Evolutionary conservation across 768 basidiomycete genomes (phyloP), one percentile per base, ranked within the genome.

Genomic region (Tephrocybe rancida): DNA sequence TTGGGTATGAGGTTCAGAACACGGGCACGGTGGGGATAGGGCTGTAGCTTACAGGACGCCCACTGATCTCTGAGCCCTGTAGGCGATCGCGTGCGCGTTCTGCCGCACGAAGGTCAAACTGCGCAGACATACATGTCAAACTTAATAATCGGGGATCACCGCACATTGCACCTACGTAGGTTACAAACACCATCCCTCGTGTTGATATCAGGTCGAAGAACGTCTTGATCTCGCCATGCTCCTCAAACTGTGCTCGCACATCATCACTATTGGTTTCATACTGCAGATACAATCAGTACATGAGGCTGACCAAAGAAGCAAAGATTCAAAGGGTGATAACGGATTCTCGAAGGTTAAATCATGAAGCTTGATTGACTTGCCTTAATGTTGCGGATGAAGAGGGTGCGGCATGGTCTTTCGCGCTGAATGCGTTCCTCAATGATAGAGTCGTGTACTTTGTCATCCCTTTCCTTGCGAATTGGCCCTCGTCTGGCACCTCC

Each of bases 161-260:
- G 52, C 41, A 50, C 7, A 32, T 21, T 32, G 41, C 44, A 84
- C 96, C 83, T 74, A 98, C 97, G 69, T 92, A 99, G 44, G 96
- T 99, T 41, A 98, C 90, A 70, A 99, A 99, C 13, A 98, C 90
- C 92, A 99, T 97, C n/a, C 97, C 97, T 55, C 97, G 82, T 10
- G 90, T 95, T 44, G 85, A 82, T 57, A 98, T 91, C 18, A 98
- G 77, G 71, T 99, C 97, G 70, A 98, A 98, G 69, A 95, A 98
- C 1, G 92, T 95, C 73, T 94, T 95, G 75, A 98, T 92, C 64
- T 94, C 92, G 58, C 97, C 97, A 65, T 93, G 91, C 54, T 90
- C 88, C 73, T 93, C 92, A 71, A 98, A 99, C 48, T 84, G 83
- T 39, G 77, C 80, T 56, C 90, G 87, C 7, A 99, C 87, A 66